Evolutionary conservation across 2,329 filamentous ascomycete species (phyloP), one percentile per base, ranked within the genome.

Genomic region (Pseudogymnoascus verrucosus): DNA sequence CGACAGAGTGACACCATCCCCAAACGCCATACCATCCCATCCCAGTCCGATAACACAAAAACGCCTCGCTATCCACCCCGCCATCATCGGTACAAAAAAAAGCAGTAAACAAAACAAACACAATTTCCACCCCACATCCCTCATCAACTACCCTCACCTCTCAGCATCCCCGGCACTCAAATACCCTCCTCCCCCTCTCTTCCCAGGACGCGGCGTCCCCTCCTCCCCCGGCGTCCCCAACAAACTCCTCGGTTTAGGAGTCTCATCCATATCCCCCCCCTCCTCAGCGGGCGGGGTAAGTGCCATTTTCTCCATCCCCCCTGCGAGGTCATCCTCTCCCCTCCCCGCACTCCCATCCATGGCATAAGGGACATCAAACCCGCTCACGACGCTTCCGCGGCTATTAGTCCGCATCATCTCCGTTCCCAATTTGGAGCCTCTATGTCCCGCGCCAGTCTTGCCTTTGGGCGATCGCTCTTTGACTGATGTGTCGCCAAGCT

Each of bases 321-420:
- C 16, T 8, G 21, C 16, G 0, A 44, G 1, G 4, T 21, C 40
- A 12, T 71, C 69, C 2, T 71, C 72, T 12, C 31, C 10, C 31
- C 31, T 34, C 31, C 71, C 70, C 23, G 65, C 68, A 37, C 72
- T 64, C 4, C 60, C 63, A 34, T 72, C 71, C 19, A 67, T 62
- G 37, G 62, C 63, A 2, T 64, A n/a, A n/a, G 65, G 66, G 5
- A 69, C 54, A 60, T 73, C 71, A 23, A 70, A 71, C 6, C 65
- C 68, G 12, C 71, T 73, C 5, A 74, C 70, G 37, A 90, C 84
- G 71, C 93, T 96, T 60, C 96, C 93, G 70, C 93, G 89, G 72
- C 91, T 96, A 74, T 96, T 96, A 19, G 93, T 96, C 59, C 93
- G 87, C 91, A 97, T 93, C 93, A 98, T 97, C 75, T 98, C 93